Evolutionary conservation across 345 rosid genomes (phyloP), one percentile per base, ranked within the genome.

Genomic region (Barbarea vulgaris): DNA sequence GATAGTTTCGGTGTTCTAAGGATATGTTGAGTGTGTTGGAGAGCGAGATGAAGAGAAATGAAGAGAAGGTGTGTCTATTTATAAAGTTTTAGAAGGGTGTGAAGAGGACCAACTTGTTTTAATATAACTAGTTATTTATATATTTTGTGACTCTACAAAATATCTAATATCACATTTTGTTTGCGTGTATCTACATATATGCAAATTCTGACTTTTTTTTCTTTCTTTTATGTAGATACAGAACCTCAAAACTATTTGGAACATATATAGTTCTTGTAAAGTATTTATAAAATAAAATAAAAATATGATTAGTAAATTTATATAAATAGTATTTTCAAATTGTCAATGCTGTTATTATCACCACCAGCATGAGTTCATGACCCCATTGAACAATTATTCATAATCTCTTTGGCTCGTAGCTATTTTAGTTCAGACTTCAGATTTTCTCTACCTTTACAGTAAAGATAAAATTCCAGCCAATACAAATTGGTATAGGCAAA

Each of bases 21-120:
- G 44, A 34, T 22, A n/a, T 53, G n/a, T 30, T 64, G 48, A 44
- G 15, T 57, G 30, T 36, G 6, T 12, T 41, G 25, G 73, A 6
- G 54, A 69, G 64, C n/a, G n/a, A n/a, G 24, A 52, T 72, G 69
- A 62, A 51, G 10, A 37, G 7, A 62, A 44, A 56, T 56, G 64
- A 41, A 44, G 44, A 55, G 54, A 69, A 14, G 42, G 7, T 19
- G 39, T 51, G 17, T 18, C 11, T 72, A 72, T 72, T 72, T 72
- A 72, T 72, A 72, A 63, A 42, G 31, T 2, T 18, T 62, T 1
- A 17, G 39, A 36, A 51, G 19, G 61, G 27, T 50, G 28, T 41
- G 21, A 41, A 37, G 62, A 62, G 59, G 58, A 12, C 61, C 68
- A 60, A 75, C 69, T 58, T 67, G 56, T 60, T 51, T 11, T 33